Evolutionary conservation across 2,329 filamentous ascomycete genomes (phyloP).

Genomic region (Beauveria sp.): DNA sequence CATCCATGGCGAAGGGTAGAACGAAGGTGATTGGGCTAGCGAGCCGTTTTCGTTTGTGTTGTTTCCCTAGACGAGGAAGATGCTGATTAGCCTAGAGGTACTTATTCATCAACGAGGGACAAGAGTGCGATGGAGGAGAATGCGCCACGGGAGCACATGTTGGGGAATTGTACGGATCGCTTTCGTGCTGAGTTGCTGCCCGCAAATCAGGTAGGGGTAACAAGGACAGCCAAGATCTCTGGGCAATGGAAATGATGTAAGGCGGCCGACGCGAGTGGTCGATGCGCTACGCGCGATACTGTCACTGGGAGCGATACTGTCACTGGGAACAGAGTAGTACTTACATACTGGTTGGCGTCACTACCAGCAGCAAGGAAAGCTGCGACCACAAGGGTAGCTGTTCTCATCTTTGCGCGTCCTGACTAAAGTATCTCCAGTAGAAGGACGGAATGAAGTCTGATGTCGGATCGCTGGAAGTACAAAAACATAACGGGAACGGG

Average conservation of each 20-base stretch:
- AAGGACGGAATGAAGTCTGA: neutral
- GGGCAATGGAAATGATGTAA: neutral
- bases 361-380: conserved; percentile 23
- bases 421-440: neutral
- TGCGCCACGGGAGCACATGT: neutral
- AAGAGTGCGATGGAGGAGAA: neutral
- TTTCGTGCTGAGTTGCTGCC: neutral
- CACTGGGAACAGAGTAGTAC: conserved; percentile 9
- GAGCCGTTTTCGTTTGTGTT: neutral
- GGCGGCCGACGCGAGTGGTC: neutral
- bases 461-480: conserved; percentile 5
- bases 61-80: conserved; percentile 6
- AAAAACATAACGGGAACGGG: neutral
- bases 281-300: neutral
- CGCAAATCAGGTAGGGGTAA: neutral
- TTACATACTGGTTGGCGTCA: conserved; percentile 18
- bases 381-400: conserved; percentile 23
- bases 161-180: neutral
- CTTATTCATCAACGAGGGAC: neutral
- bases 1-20: conserved; percentile 85
- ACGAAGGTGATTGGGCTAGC: conserved; percentile 44
- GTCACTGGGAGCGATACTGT: neutral
- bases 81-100: neutral
- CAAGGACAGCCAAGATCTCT: neutral
- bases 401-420: conserved; percentile 25